These are phyloP conservation scores for Sporothrix brasiliensis DNA, from an alignment of 2,329 filamentous ascomycete species.

Conservation along the genomic window DNA sequence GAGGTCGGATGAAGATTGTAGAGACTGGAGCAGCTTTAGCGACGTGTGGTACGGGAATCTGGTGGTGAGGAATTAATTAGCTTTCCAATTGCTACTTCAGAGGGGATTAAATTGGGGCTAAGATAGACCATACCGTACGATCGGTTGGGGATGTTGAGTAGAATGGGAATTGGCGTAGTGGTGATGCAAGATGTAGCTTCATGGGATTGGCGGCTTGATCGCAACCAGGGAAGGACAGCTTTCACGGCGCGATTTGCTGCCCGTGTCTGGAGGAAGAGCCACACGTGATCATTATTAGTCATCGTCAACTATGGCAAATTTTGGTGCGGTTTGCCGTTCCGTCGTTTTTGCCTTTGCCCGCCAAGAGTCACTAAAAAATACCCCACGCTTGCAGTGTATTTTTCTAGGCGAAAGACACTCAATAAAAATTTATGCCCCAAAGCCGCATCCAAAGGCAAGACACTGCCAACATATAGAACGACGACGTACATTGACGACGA, in stretches of 20 bases:
- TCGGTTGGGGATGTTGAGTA: background rate
- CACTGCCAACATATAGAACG: constrained; percentile 16
- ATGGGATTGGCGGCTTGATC: constrained; percentile 1
- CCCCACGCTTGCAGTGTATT: constrained; percentile 29
- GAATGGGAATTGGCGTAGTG: background rate
- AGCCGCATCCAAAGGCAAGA: background rate
- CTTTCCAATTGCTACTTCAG: background rate
- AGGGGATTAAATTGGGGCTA: background rate
- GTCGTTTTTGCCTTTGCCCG: constrained; percentile 30
- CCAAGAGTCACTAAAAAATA: constrained; percentile 26
- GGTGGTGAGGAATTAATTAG: background rate
- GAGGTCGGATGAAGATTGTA: background rate
- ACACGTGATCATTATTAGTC: constrained; percentile 28
- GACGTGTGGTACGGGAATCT: background rate
- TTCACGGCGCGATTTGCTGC: constrained; percentile 18
- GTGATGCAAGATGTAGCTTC: constrained; percentile 28
- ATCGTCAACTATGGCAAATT: background rate
- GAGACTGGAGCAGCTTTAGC: background rate
- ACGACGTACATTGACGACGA: background rate
- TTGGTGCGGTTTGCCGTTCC: constrained; percentile 17
- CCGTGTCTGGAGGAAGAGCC: background rate
- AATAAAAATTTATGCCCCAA: constrained; percentile 27
- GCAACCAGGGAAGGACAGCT: constrained; percentile 29
- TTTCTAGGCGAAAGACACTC: constrained; percentile 18
- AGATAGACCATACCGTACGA: background rate